A percentile compares a stretch with the other conserved stretches of the same genome.
Conservation (phyloP, 2,329 filamentous ascomycete species). For the Venturia nashicola region DNA sequence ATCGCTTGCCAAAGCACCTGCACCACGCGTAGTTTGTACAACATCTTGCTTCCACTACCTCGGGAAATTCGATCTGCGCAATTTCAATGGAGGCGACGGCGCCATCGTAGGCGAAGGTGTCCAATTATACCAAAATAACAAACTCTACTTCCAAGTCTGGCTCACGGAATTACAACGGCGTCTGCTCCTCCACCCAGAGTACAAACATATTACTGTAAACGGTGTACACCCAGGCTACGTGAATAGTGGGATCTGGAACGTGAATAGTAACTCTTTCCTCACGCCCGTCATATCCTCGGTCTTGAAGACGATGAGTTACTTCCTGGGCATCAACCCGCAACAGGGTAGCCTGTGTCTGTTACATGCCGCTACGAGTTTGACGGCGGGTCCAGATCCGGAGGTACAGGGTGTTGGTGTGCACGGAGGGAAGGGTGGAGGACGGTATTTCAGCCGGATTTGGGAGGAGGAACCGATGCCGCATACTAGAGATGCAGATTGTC, state of each 20-base stretch:
- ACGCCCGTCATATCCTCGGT: constrained; percentile 20
- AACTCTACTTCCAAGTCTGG: constrained; percentile 23
- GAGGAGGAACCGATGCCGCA: constrained; percentile 17
- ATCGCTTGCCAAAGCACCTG: constrained; percentile 14
- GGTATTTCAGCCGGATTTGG: constrained; percentile 18
- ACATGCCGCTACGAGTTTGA: constrained; percentile 14
- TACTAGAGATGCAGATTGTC: constrained; percentile 14
- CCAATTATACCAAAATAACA: constrained; percentile 20
- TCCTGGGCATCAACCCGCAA: constrained; percentile 14
- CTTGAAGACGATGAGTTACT: constrained; percentile 10
- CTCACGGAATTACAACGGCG: constrained; percentile 20
- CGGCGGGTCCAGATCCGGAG: constrained; percentile 14
- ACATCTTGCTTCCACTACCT: constrained; percentile 20
- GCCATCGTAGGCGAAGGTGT: constrained; percentile 7
- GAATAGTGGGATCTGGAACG: constrained; percentile 19
- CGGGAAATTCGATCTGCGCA: constrained; percentile 17
- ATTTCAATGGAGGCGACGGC: constrained; percentile 16
- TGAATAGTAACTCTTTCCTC: constrained; percentile 18
- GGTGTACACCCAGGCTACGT: constrained; percentile 23
- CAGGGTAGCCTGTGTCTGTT: constrained; percentile 17
- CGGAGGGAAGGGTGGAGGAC: constrained; percentile 14
- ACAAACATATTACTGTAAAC: constrained; percentile 19
- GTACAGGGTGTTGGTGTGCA: constrained; percentile 12
- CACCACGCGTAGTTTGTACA: constrained; percentile 20
- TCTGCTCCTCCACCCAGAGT: constrained; percentile 13